Evolutionary conservation across 352 stramenopile genomes (phyloP).

Genomic region (Aphanomyces astaci): DNA sequence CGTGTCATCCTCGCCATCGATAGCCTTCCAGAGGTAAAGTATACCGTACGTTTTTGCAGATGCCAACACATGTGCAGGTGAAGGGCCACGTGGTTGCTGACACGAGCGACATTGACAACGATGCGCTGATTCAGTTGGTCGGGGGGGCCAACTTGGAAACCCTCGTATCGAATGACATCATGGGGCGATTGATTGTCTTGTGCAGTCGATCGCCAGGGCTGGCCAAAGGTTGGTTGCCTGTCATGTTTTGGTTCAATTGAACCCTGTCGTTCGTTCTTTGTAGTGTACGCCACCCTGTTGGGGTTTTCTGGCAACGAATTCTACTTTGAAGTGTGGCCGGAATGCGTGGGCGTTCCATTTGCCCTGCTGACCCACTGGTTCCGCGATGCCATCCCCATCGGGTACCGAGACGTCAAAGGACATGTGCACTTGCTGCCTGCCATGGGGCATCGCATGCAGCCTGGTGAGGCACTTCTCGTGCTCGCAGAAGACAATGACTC

Average conservation of each 20-base stretch:
- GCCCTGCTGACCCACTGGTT: background rate
- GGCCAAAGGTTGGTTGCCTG: background rate
- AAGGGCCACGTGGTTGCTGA: slow-evolving; percentile 1
- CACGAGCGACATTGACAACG: slow-evolving; percentile 9
- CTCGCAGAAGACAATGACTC: background rate
- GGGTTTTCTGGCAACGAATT: background rate
- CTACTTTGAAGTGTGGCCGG: background rate
- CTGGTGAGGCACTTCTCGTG: background rate
- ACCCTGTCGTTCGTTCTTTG: background rate
- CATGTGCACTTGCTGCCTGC: background rate
- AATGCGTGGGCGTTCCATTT: background rate
- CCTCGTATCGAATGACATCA: background rate
- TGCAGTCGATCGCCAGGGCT: background rate
- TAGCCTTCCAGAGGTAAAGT: background rate
- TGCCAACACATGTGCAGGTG: too few species aligned
- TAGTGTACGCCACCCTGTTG: slow-evolving; percentile 3
- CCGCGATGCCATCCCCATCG: background rate
- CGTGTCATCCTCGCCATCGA: background rate
- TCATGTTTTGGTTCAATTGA: background rate
- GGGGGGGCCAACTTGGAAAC: background rate
- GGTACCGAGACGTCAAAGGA: background rate
- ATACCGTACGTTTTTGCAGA: too few species aligned
- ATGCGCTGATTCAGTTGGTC: background rate
- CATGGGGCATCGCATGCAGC: background rate
- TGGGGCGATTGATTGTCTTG: slow-evolving; percentile 7